Conservation (phyloP, 768 basidiomycete species). For the Tricholomella constricta region DNA sequence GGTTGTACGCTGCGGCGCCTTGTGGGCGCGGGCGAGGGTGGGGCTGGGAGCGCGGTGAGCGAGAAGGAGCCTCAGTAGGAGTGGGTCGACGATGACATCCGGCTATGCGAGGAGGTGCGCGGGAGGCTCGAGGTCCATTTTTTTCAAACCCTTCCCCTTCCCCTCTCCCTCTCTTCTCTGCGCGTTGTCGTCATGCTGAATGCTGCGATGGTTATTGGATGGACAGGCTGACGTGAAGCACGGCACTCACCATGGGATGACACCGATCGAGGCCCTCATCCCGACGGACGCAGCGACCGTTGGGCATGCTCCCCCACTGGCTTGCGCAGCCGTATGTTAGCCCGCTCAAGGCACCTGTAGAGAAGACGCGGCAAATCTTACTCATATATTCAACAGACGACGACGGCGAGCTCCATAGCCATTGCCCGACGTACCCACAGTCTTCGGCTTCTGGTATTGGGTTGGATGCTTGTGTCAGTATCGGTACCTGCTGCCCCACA, state of each 20-base stretch:
- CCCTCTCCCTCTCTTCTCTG: slow-evolving; percentile 4
- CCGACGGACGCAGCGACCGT: slow-evolving; percentile 32
- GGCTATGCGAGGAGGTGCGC: slow-evolving; percentile 62
- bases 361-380: not conserved
- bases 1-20: slow-evolving; percentile 11
- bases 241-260: slow-evolving; percentile 20
- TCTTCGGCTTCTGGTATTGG: too few relatives aligned
- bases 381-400: too few relatives aligned
- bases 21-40: not conserved
- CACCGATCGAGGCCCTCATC: slow-evolving; percentile 35
- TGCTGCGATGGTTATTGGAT: too few relatives aligned
- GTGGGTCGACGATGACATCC: slow-evolving; percentile 48
- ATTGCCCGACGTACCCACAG: too few relatives aligned
- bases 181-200: not conserved
- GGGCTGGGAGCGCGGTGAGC: too few relatives aligned
- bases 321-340: slow-evolving; percentile 67
- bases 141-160: not conserved
- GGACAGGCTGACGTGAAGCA: slow-evolving; percentile 21
- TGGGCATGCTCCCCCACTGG: slow-evolving; percentile 45
- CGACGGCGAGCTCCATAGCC: too few relatives aligned
- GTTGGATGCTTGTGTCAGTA: too few relatives aligned
- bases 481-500: too few relatives aligned
- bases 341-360: slow-evolving; percentile 27
- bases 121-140: slow-evolving; percentile 45
- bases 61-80: too few relatives aligned